Base-by-base conservation (phyloP, 805 yeast genomes). In the Candida sanyiensis region DNA sequence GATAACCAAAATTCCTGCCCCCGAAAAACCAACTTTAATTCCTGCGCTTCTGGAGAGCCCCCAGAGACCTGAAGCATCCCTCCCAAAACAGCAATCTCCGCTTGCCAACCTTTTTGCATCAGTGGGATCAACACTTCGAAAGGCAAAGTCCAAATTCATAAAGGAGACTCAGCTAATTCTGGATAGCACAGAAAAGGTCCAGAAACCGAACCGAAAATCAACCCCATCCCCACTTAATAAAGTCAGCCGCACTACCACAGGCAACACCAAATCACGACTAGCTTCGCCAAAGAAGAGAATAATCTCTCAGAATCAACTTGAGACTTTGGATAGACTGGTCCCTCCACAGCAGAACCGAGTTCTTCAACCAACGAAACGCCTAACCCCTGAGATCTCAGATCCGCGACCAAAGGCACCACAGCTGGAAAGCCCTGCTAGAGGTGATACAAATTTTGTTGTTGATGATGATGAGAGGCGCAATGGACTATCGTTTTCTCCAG, bases 401-500 rank as follows among this genome's bases (percentile, higher is more conserved):
- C 22, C 27, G 6, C 10, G 5, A 8, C 17, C 18, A 10, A 35
- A 30, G 23, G 27, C 38, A n/a, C 34, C 38, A 12, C 18, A 31
- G 11, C 26, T 35, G 30, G 41, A 37, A 24, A 38, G 47, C 31
- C 39, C 37, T 15, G 17, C 20, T 1, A 17, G 29, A 5, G 35
- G 26, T 17, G 19, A 34, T 15, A 21, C 28, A 6, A 33, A 28
- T 15, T 37, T 35, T 3, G 33, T 42, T 26, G 35, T 40, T 13
- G 43, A 44, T 2, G 34, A 40, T 18, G 44, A 41, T 27, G 38
- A 41, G 17, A 45, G 42, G n/a, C 47, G 45, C 11, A 37, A 41
- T 1, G 44, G 49, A 28, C 31, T 46, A 23, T 45, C 43, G 23
- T 51, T 55, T 31, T 51, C 59, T 2, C 59, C 59, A 10, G 58